Percentiles rank a stretch among this genome's conserved stretches.
phyloP scores from a whole-genome alignment of 148 eudicot genomes.

The Rhododendron kiyosumense region DNA sequence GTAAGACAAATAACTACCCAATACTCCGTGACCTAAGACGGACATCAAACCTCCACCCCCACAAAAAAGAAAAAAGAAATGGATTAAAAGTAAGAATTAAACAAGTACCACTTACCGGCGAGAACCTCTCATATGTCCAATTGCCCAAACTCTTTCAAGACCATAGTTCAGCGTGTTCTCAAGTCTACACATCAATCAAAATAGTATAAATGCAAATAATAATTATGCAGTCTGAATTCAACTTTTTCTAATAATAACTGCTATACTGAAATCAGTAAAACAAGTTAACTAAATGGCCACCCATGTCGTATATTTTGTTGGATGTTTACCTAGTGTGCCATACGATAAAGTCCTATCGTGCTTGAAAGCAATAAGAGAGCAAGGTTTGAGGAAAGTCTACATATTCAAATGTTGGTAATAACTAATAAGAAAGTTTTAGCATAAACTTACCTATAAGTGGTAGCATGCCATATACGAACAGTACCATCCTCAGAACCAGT shows the following conservation, averaged over 20 bases:
- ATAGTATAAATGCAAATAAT: not conserved
- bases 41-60: not conserved
- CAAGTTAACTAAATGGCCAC: not conserved
- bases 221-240: not conserved
- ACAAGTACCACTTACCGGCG: slow-evolving; percentile 46
- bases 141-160: slow-evolving; percentile 92
- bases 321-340: not conserved
- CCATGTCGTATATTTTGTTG: not conserved
- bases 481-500: slow-evolving; percentile 97
- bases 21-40: not conserved
- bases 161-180: slow-evolving; percentile 87
- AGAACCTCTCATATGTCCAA: slow-evolving; percentile 81
- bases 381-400: not conserved
- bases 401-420: not conserved
- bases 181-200: slow-evolving; percentile 51
- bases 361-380: not conserved
- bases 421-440: not conserved
- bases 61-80: not conserved
- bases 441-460: slow-evolving; percentile 62
- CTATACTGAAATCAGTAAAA: not conserved
- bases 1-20: not conserved
- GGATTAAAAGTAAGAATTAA: not conserved
- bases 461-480: slow-evolving; percentile 85
- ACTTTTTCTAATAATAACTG: not conserved
- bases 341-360: not conserved